Percentiles rank a stretch among this genome's conserved stretches.
These are phyloP conservation scores for Hemisphaericaspora nanyangensis DNA, from an alignment of 805 yeast genomes.

Conservation along the genomic window DNA sequence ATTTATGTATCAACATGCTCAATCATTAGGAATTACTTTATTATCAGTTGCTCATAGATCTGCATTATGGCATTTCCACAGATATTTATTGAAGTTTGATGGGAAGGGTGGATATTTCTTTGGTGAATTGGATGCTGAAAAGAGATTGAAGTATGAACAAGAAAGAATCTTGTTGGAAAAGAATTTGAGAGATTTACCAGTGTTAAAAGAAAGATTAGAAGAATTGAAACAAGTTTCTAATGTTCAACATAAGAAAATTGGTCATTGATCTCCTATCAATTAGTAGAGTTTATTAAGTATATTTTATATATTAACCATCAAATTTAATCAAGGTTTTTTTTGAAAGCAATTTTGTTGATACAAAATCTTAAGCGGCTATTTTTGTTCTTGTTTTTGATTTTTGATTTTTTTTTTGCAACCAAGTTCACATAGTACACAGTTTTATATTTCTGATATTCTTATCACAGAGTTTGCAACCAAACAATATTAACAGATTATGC, in stretches of 20 bases:
- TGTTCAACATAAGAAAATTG: conserved; percentile 36
- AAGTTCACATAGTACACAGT: too few species aligned
- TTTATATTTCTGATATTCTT: too few species aligned
- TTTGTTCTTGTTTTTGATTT: too few species aligned
- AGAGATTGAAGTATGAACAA: conserved; percentile 71
- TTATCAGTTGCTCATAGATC: conserved; percentile 91
- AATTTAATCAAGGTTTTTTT: not conserved
- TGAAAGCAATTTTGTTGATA: not conserved
- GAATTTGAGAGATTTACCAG: conserved; percentile 65
- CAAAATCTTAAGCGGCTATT: too few species aligned
- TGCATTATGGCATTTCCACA: conserved; percentile 89
- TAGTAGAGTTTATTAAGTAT: not conserved
- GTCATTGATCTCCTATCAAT: conserved; percentile 8
- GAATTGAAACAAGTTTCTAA: conserved; percentile 55
- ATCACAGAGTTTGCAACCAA: too few species aligned
- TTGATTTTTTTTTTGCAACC: too few species aligned
- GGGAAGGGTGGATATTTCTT: conserved; percentile 71
- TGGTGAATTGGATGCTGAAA: conserved; percentile 64
- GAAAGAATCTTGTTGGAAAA: conserved; percentile 71
- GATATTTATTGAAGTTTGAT: conserved; percentile 75
- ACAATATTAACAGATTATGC: too few species aligned
- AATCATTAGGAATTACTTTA: conserved; percentile 71
- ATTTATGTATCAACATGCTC: conserved; percentile 82
- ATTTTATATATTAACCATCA: too few species aligned
- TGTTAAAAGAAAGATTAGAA: conserved; percentile 59